Base-by-base conservation (phyloP, 129 eudicot genomes). In the Ambrosia trifida region DNA sequence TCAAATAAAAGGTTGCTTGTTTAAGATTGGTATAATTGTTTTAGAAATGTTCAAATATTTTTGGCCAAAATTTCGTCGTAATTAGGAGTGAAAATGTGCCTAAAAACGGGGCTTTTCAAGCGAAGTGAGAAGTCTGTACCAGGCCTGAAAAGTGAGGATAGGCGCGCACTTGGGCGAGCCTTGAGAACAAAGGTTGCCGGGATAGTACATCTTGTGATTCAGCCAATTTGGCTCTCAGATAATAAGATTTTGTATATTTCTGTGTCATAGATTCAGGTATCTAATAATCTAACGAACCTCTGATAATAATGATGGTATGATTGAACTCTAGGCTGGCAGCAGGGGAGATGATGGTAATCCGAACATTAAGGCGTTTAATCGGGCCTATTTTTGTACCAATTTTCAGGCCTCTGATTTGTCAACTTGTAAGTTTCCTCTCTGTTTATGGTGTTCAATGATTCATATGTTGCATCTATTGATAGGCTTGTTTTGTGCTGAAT, bases 311-410 rank as follows among this genome's bases (percentile, higher is more conserved):
- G 7, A 74, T 64, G 47, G 3, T 43, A 45, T 57, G 43, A 47
- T 46, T 45, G 28, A 56, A 32, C 18, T 68, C 45, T 2, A 76
- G 81, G 76, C 62, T 24, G 10, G 35, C 38, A 64, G 17, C 56
- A 49, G 35, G 51, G 76, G 81, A 76, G 51, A 17, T 76, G 69
- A 24, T 20, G 56, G 12, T 76, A 50, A 70, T 76, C 57, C 56
- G 45, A 69, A 24, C 38, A 3, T 59, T 76, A 38, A 41, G 40
- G 70, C 76, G 75, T 69, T 61, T 46, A 7, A 18, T 50, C 4
- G 45, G 2, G 31, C 75, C 81, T 24, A 11, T 62, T 76, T 46
- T 75, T 44, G 49, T 53, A 52, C 73, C 73, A 2, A 28, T 66
- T 11, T 14, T 76, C 4, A 59, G 20, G 75, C 76, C 81, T 60